phyloP scores from a whole-genome alignment of 2,329 filamentous ascomycete genomes.

The Zarea fungicola region DNA sequence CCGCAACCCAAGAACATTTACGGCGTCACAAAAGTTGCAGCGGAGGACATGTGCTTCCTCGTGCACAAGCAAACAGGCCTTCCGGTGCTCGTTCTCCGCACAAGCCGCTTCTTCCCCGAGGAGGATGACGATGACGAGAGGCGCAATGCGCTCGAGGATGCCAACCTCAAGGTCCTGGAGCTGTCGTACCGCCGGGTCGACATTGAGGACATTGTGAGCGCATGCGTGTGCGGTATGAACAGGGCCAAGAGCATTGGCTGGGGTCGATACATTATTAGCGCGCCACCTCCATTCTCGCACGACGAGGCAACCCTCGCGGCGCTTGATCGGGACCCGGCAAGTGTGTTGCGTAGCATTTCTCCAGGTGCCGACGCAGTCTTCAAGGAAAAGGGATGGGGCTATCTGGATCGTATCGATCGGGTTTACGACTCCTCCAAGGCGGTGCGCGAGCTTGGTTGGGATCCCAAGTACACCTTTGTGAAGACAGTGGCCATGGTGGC shows the following conservation, averaged over 20 bases:
- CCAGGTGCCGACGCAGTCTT: slow-evolving; percentile 4
- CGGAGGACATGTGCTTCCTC: slow-evolving; percentile 42
- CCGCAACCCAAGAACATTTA: slow-evolving; percentile 44
- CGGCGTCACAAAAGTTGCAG: slow-evolving; percentile 43
- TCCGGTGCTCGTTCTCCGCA: slow-evolving; percentile 40
- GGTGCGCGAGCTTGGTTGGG: slow-evolving; percentile 37
- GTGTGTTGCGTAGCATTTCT: slow-evolving; percentile 21
- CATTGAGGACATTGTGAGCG: slow-evolving; percentile 38
- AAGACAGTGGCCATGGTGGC: slow-evolving; percentile 29
- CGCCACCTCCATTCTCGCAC: slow-evolving; percentile 35
- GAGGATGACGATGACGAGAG: slow-evolving; percentile 40
- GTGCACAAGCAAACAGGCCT: slow-evolving; percentile 33
- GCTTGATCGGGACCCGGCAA: slow-evolving; percentile 29
- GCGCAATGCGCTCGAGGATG: slow-evolving; percentile 29
- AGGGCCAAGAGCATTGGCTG: slow-evolving; percentile 28
- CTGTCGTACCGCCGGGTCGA: slow-evolving; percentile 41
- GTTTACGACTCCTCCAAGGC: slow-evolving; percentile 41
- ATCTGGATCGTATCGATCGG: slow-evolving; percentile 34
- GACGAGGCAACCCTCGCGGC: slow-evolving; percentile 25
- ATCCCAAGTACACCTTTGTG: slow-evolving; percentile 36
- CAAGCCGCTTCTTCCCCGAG: slow-evolving; percentile 45
- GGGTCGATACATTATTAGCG: slow-evolving; percentile 39
- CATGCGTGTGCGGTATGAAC: slow-evolving; percentile 34
- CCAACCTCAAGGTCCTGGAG: slow-evolving; percentile 45
- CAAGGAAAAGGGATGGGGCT: slow-evolving; percentile 29